A percentile compares a stretch with the other conserved stretches of the same genome.
Evolutionary conservation across 78 protist genomes (phyloP).

Genomic region (Dictyostelium firmibasis): DNA sequence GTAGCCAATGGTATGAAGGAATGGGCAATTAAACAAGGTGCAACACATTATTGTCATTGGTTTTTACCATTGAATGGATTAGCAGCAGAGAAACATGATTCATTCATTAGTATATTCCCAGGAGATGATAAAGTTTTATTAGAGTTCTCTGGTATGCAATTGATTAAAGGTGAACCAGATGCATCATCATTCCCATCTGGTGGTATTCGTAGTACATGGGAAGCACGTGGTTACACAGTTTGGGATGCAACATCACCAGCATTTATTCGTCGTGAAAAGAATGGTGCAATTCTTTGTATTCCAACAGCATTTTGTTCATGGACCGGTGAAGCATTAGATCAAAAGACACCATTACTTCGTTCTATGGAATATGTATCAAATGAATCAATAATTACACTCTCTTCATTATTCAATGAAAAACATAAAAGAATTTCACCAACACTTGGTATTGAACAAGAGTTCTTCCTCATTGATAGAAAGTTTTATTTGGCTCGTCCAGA

Average conservation of each 20-base stretch:
- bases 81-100: slow-evolving; percentile 90
- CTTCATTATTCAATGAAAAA: slow-evolving; percentile 47
- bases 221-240: slow-evolving; percentile 95
- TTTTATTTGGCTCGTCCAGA: slow-evolving; percentile 88
- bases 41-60: slow-evolving; percentile 93
- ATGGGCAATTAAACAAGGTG: slow-evolving; percentile 93
- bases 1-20: slow-evolving; percentile 88
- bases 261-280: slow-evolving; percentile 74
- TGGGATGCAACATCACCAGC: slow-evolving; percentile 94
- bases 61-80: slow-evolving; percentile 89
- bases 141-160: slow-evolving; percentile 82
- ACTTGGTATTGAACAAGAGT: slow-evolving; percentile 94
- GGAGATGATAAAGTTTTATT: slow-evolving; percentile 72
- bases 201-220: slow-evolving; percentile 94
- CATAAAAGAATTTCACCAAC: slow-evolving; percentile 46
- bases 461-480: slow-evolving; percentile 92
- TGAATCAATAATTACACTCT: slow-evolving; percentile 37
- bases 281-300: slow-evolving; percentile 81
- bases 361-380: slow-evolving; percentile 52
- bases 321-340: slow-evolving; percentile 93
- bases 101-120: slow-evolving; percentile 72
- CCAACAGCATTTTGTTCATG: slow-evolving; percentile 87
- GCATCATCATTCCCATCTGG: slow-evolving; percentile 96
- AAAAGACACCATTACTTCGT: slow-evolving; percentile 94
- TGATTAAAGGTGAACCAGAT: slow-evolving; percentile 94